A percentile compares a stretch with the other conserved stretches of the same genome.
Evolutionary conservation across 805 yeast genomes (phyloP).

Genomic region (Metschnikowia chrysomelidarum): DNA sequence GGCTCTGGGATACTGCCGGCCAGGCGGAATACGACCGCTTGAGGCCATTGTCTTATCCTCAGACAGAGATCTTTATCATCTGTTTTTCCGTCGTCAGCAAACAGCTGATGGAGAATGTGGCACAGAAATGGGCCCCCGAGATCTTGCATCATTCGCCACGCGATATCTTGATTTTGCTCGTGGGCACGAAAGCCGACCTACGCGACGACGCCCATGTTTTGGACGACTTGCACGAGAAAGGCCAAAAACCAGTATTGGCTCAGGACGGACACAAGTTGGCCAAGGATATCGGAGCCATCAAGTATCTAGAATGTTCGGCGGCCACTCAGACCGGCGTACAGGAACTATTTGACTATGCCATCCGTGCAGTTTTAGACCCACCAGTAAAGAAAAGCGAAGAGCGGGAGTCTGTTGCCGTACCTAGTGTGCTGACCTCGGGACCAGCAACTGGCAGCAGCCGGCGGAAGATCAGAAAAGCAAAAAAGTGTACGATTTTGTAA

Average conservation of each 20-base stretch:
- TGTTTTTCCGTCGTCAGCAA: constrained; percentile 86
- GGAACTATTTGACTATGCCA: constrained; percentile 81
- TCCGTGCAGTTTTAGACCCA: constrained; percentile 62
- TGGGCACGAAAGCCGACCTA: constrained; percentile 88
- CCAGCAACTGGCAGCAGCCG: too few relatives aligned
- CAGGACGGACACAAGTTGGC: constrained; percentile 68
- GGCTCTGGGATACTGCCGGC: constrained; percentile 96
- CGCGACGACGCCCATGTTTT: constrained; percentile 78
- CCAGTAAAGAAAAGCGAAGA: constrained; percentile 33
- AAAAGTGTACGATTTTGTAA: constrained; percentile 41
- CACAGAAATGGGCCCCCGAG: constrained; percentile 78
- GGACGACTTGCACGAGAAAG: constrained; percentile 61
- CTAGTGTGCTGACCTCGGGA: too few relatives aligned
- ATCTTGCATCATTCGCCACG: constrained; percentile 78
- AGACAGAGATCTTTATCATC: constrained; percentile 81
- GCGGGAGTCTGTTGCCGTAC: too few relatives aligned
- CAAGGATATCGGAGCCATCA: constrained; percentile 66
- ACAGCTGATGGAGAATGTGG: constrained; percentile 75
- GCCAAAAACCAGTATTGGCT: constrained; percentile 57
- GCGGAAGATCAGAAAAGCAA: constrained; percentile 34
- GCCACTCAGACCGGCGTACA: constrained; percentile 85
- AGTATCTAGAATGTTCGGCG: constrained; percentile 86
- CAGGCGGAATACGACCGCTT: constrained; percentile 89
- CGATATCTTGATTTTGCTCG: constrained; percentile 63
- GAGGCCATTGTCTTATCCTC: constrained; percentile 88